Base-by-base conservation (phyloP, 352 stramenopile genomes). In the Globisporangium apiculatum region DNA sequence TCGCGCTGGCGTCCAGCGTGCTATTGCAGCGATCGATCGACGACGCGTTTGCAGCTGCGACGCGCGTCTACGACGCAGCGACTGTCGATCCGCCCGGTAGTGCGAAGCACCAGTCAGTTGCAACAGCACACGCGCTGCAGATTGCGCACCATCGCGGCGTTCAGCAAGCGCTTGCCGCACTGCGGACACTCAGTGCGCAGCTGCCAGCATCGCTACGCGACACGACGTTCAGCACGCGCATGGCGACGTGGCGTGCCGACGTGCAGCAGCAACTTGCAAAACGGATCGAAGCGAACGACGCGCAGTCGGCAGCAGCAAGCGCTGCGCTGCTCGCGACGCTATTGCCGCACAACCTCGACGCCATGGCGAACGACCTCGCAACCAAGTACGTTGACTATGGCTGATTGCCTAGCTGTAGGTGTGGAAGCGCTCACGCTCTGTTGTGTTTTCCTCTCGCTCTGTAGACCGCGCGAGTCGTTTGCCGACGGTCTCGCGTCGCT, bases 381-480 rank as follows among this genome's bases (percentile, higher is more conserved):
- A 37, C 51, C 48, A 57, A 55, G 60, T 65, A 59, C 18, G 53
- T 57, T 15, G 4, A 8, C 17, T n/a, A 24, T 15, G 0, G 8
- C 35, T 35, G 15, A 41, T 14, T 51, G 41, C 41, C 0, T 43
- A 8, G 40, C 31, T 57, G 2, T 58, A 2, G 38, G 5, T 37
- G 14, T 57, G 11, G 11, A 31, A 31, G 24, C 24, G 24, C 24
- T 31, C 24, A 31, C 24, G 3, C 24, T 3, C 24, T 31, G 24
- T 31, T 31, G 24, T 31, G 24, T 31, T 31, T 31, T 31, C 24
- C 1, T 31, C 24, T 31, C 24, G 24, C 24, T 31, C 10, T 46
- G 53, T 43, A 69, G 66, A 48, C 42, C 73, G 31, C 76, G 73
- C 18, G 71, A 78, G 0, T 69, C 68, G 2, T 89, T 89, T 56